Evolutionary conservation across 2,329 filamentous ascomycete species (phyloP).

Genomic region (Fusarium drepaniforme): DNA sequence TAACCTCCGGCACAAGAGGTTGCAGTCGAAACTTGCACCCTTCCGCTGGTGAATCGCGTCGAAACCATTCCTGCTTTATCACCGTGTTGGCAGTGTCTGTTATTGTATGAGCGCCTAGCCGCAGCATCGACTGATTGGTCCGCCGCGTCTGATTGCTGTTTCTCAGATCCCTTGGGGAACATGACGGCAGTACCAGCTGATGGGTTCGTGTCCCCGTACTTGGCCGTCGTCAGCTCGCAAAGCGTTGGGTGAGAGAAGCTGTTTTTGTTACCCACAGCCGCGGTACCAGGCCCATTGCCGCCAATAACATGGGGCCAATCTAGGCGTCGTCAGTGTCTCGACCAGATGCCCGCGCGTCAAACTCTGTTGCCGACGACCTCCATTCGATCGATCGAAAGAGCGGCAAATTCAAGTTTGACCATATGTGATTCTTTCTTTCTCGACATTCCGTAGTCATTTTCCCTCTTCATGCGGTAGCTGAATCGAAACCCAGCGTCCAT

Average conservation of each 20-base stretch:
- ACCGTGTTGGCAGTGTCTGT: slow-evolving; percentile 23
- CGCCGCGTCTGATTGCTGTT: slow-evolving; percentile 32
- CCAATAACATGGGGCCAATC: slow-evolving; percentile 27
- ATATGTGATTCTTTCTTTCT: slow-evolving; percentile 7
- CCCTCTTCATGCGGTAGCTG: slow-evolving; percentile 7
- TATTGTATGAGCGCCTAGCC: slow-evolving; percentile 18
- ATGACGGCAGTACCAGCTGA: slow-evolving; percentile 10
- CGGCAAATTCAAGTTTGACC: slow-evolving; percentile 15
- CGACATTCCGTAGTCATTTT: slow-evolving; percentile 2
- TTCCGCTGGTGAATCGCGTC: slow-evolving; percentile 17
- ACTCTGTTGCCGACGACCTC: not conserved
- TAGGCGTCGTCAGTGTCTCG: slow-evolving; percentile 19
- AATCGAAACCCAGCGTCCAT: slow-evolving; percentile 14
- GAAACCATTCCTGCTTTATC: slow-evolving; percentile 35
- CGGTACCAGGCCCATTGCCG: slow-evolving; percentile 15
- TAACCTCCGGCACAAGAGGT: not conserved
- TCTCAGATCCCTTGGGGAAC: slow-evolving; percentile 14
- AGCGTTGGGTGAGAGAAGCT: slow-evolving; percentile 34
- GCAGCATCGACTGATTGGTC: slow-evolving; percentile 24
- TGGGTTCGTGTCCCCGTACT: slow-evolving; percentile 13
- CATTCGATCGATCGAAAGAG: slow-evolving; percentile 22
- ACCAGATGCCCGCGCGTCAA: slow-evolving; percentile 18
- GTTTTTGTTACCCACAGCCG: slow-evolving; percentile 27
- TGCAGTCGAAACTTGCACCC: slow-evolving; percentile 6
- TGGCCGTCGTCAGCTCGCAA: slow-evolving; percentile 11